phyloP scores from a whole-genome alignment of 1,284 basidiomycete genomes.

The Moesziomyces parantarcticus region DNA sequence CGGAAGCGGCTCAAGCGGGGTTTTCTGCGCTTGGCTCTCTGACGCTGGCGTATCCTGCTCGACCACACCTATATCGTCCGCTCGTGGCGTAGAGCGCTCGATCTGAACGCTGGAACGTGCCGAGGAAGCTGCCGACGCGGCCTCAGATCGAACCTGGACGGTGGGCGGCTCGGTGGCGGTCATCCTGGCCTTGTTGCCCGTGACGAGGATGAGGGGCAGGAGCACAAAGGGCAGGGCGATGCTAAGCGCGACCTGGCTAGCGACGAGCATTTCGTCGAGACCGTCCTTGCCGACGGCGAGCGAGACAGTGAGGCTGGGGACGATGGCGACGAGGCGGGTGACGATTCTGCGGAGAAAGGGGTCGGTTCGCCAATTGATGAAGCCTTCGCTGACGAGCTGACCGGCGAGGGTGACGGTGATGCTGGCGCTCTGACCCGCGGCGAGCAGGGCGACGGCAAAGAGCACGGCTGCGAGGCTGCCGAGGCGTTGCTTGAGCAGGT shows the following conservation, averaged over 20 bases:
- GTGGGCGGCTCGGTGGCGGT: slow-evolving; percentile 18
- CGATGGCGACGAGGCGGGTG: slow-evolving; percentile 84
- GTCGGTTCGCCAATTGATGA: slow-evolving; percentile 87
- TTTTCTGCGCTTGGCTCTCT: too few relatives aligned
- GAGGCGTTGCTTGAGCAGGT: slow-evolving; percentile 50
- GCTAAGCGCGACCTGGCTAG: slow-evolving; percentile 86
- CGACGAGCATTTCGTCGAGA: slow-evolving; percentile 83
- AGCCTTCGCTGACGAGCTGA: slow-evolving; percentile 91
- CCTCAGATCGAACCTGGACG: not conserved
- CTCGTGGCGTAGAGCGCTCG: not conserved
- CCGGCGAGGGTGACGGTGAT: slow-evolving; percentile 93
- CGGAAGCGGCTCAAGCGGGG: not conserved
- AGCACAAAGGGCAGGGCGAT: slow-evolving; percentile 80
- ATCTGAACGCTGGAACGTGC: slow-evolving; percentile 11
- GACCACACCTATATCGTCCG: too few relatives aligned
- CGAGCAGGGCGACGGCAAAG: slow-evolving; percentile 68
- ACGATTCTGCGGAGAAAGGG: slow-evolving; percentile 82
- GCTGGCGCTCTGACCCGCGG: slow-evolving; percentile 89
- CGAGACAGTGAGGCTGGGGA: slow-evolving; percentile 87
- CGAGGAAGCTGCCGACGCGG: slow-evolving; percentile 4
- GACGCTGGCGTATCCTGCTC: too few relatives aligned
- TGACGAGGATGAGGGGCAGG: slow-evolving; percentile 59
- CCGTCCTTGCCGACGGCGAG: slow-evolving; percentile 79
- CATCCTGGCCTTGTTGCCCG: slow-evolving; percentile 52
- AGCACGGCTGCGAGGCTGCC: slow-evolving; percentile 56